Conservation (phyloP, 202 grass and related monocot genomes). For the Dendrocalamus latiflorus region DNA sequence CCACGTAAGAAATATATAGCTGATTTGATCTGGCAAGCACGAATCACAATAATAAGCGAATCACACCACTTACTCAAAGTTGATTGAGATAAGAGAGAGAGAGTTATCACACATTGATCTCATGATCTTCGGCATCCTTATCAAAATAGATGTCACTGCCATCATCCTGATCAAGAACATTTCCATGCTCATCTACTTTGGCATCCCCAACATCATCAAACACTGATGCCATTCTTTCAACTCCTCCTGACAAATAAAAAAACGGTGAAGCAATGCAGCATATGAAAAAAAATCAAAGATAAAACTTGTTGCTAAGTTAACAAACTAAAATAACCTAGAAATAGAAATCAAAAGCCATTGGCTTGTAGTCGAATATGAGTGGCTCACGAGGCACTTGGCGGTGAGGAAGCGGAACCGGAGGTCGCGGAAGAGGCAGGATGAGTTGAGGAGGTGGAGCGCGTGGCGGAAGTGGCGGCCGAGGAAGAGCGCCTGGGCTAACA, state of each 20-base stretch:
- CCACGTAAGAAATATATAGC: slow-evolving; percentile 93
- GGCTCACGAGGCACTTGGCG: slow-evolving; percentile 87
- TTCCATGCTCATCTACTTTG: slow-evolving; percentile 34
- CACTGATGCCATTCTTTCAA: slow-evolving; percentile 99
- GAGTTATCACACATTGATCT: too few relatives aligned
- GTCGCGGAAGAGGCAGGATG: slow-evolving; percentile 62
- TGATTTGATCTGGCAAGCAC: slow-evolving; percentile 65
- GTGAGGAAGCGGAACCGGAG: slow-evolving; percentile 90
- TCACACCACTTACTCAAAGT: background rate
- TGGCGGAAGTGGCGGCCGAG: slow-evolving; percentile 72
- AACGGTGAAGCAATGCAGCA: background rate
- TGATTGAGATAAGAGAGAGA: too few relatives aligned
- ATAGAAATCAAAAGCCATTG: too few relatives aligned
- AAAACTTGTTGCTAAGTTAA: background rate
- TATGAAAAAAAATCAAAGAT: background rate
- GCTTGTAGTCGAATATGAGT: too few relatives aligned
- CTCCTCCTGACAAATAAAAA: slow-evolving; percentile 57
- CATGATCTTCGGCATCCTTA: too few relatives aligned
- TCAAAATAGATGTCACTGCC: too few relatives aligned
- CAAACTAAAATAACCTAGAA: background rate
- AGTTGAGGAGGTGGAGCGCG: slow-evolving; percentile 87
- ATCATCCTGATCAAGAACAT: too few relatives aligned
- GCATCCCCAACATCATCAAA: slow-evolving; percentile 91
- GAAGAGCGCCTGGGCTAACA: slow-evolving; percentile 83
- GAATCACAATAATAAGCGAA: slow-evolving; percentile 20